phyloP scores from a whole-genome alignment of 2,329 filamentous ascomycete species.

The Tolypocladium nubicola region DNA sequence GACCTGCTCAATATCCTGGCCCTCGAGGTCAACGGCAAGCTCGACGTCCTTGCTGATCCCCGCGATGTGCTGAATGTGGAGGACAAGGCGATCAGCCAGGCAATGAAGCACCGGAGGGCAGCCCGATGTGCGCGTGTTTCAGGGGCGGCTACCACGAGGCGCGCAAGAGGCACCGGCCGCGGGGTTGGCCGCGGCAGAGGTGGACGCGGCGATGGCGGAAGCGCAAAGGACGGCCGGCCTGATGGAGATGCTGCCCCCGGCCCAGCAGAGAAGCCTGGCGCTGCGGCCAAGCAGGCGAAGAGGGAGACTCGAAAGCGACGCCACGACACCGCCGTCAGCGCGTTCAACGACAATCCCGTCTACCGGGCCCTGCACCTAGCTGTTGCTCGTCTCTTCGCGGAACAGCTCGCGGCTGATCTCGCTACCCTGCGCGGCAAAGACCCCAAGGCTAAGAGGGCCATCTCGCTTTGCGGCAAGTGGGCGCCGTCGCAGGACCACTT shows the following conservation, averaged over 20 bases:
- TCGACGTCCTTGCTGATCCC: conserved; percentile 30
- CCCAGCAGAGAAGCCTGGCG: background rate
- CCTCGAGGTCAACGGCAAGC: conserved; percentile 35
- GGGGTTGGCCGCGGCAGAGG: background rate
- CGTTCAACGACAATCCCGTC: conserved; percentile 30
- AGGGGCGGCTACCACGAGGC: background rate
- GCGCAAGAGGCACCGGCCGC: background rate
- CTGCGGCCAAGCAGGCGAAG: background rate
- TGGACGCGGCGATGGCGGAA: too few relatives aligned
- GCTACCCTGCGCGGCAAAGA: conserved; percentile 26
- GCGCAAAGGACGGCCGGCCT: background rate
- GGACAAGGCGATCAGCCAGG: conserved; percentile 10
- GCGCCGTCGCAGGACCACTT: conserved; percentile 42
- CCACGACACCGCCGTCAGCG: conserved; percentile 27
- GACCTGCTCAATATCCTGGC: conserved; percentile 47
- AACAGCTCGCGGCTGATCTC: conserved; percentile 39
- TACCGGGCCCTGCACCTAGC: conserved; percentile 42
- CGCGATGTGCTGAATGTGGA: conserved; percentile 28
- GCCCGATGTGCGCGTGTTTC: background rate
- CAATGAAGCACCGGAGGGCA: background rate
- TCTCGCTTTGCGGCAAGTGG: conserved; percentile 52
- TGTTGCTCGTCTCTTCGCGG: conserved; percentile 44
- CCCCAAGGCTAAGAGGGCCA: conserved; percentile 26
- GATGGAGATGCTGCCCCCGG: background rate
- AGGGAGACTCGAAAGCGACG: conserved; percentile 22